These are phyloP conservation scores for Chlamydomonas sphaeroides DNA, from an alignment of 139 green algal genomes.

Conservation along the genomic window DNA sequence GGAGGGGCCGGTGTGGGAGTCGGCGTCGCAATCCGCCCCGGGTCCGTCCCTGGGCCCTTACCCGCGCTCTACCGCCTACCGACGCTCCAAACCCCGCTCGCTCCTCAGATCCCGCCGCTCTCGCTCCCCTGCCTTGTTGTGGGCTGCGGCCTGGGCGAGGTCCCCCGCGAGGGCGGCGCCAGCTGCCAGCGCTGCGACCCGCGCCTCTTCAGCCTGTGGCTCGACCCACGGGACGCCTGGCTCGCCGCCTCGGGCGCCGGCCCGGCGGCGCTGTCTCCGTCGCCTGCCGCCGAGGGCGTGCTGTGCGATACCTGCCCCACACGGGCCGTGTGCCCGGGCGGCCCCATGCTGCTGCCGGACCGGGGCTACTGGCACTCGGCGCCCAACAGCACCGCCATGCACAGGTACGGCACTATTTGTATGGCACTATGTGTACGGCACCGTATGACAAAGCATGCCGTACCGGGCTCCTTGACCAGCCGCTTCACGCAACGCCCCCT, in stretches of 20 bases:
- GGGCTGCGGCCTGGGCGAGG: background rate
- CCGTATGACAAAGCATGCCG: too few species aligned
- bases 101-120: background rate
- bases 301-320: too few species aligned
- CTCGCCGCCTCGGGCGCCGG: too few species aligned
- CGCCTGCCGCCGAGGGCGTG: too few species aligned
- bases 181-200: background rate
- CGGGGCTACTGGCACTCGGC: background rate
- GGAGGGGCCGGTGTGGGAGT: too few species aligned
- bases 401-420: background rate
- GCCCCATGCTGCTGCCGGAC: background rate
- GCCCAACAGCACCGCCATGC: background rate
- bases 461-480: background rate
- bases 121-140: background rate
- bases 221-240: background rate
- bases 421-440: background rate
- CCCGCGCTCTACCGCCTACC: too few species aligned
- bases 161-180: background rate
- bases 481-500: background rate
- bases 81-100: too few species aligned
- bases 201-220: slow-evolving; percentile 2
- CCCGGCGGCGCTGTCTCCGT: too few species aligned
- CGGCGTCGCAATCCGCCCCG: too few species aligned
- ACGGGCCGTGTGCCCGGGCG: background rate
- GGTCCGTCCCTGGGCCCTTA: background rate